Evolutionary conservation across 2,329 filamentous ascomycete species (phyloP), one percentile per base, ranked within the genome.

Genomic region (Corinectria fuckeliana): DNA sequence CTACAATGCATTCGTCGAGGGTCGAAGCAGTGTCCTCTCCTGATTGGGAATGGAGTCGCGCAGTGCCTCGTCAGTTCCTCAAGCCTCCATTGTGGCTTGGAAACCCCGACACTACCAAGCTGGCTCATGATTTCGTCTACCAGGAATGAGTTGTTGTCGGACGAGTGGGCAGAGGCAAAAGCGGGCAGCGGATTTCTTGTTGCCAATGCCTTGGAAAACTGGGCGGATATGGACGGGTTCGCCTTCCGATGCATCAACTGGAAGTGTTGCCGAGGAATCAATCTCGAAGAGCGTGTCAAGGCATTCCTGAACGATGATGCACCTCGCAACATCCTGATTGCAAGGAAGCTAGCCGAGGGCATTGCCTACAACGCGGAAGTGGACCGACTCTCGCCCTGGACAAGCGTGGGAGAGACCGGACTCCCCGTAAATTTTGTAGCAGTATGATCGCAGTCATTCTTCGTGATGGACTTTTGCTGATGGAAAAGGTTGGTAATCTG

Each of bases 1-100:
- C n/a, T 60, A 70, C 39, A 70, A 70, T 61, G 67, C 62, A 4
- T 71, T 71, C 45, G 48, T 49, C n/a, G 48, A 61, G 48, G 58
- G 60, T 49, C 58, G 38, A 32, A 53, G 60, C 7, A 61, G 53
- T 42, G 53, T 58, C 25, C 26, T 8, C 54, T 68, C n/a, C 48
- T 68, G 63, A 65, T 42, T 68, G 64, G 66, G 64, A 65, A 49
- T 67, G 64, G 64, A 68, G 66, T 39, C 50, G 51, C 13, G 60
- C 62, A 2, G 63, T 68, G 14, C 66, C 66, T 4, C 21, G 50
- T 14, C 66, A 67, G 39, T 56, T 64, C 20, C 55, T 68, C 14
- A 47, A 53, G 9, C 64, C 62, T 7, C 66, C 66, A 5, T 25
- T 62, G 16, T 66, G 64, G 62, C 41, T 51, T 13, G n/a, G 18